Evolutionary conservation across 2,329 filamentous ascomycete species (phyloP), one percentile per base, ranked within the genome.

Genomic region (Sporothrix brunneoviolacea): DNA sequence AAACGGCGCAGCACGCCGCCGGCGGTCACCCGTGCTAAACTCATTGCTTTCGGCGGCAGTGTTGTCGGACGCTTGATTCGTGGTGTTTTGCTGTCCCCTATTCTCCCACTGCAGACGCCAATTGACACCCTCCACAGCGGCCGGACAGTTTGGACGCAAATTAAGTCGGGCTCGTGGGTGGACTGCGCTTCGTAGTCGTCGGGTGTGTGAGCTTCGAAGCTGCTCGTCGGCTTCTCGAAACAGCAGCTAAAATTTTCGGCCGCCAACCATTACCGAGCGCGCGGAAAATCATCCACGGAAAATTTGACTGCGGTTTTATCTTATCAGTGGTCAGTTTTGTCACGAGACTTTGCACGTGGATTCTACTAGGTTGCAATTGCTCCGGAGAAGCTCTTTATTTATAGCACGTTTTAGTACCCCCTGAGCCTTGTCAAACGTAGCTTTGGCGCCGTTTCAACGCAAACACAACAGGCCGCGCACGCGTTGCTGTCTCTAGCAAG

Each of bases 1-100:
- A 56, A 50, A 16, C 52, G 54, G 19, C 56, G 54, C 54, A 56
- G 52, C 30, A 54, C 37, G 43, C 50, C 30, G 46, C 54, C 50
- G 19, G 40, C 46, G 15, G 52, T 33, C 37, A 48, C 32, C 50
- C 52, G 54, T 45, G 56, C 54, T 19, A 56, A 22, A 18, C 50
- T 57, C 56, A 57, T 57, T 28, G 43, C 22, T 6, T 22, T 13
- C 7, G 19, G 6, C 19, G 9, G 8, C 12, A n/a, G 19, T 33
- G 33, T 28, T 35, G 21, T 18, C 28, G 28, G 16, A 28, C 30
- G 42, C 21, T 32, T n/a, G 13, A 38, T 19, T 21, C 22, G 37
- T 47, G 32, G 37, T 41, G 42, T 18, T 21, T 10, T 4, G 36
- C 42, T 27, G 33, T 38, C 24, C 16, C 12, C 37, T 35, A 19